phyloP scores from a whole-genome alignment of 2,329 filamentous ascomycete species.

The Phialophora tarda region DNA sequence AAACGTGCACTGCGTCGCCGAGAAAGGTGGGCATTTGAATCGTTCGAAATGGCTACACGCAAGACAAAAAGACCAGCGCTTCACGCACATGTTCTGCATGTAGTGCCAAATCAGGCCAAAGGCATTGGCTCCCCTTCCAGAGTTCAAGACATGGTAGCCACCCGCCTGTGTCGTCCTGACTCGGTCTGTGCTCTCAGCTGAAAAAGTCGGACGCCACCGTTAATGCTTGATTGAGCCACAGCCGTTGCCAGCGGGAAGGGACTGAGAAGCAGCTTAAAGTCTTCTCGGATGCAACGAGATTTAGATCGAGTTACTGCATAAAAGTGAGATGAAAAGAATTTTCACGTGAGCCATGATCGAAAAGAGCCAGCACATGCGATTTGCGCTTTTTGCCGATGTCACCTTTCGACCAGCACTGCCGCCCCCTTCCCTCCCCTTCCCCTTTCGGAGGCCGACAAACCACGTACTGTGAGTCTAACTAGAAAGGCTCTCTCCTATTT shows the following conservation, averaged over 20 bases:
- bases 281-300: neutral
- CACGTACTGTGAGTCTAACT: no score
- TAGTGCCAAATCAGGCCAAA: constrained; percentile 4
- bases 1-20: neutral
- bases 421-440: neutral
- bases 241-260: neutral
- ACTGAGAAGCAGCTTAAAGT: neutral
- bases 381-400: no score
- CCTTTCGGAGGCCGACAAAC: neutral
- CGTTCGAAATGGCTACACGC: neutral
- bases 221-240: constrained; percentile 3
- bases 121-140: neutral
- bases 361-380: no score
- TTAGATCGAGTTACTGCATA: neutral
- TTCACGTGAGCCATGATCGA: neutral
- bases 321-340: neutral
- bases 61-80: constrained; percentile 5
- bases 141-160: constrained; percentile 10
- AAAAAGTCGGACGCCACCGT: neutral
- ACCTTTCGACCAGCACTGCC: neutral
- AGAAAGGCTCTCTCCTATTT: constrained; percentile 4
- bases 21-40: constrained; percentile 2
- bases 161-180: neutral
- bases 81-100: constrained; percentile 7
- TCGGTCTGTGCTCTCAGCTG: constrained; percentile 7